phyloP scores from a whole-genome alignment of 441 rosid species.

The Breynia disticha region DNA sequence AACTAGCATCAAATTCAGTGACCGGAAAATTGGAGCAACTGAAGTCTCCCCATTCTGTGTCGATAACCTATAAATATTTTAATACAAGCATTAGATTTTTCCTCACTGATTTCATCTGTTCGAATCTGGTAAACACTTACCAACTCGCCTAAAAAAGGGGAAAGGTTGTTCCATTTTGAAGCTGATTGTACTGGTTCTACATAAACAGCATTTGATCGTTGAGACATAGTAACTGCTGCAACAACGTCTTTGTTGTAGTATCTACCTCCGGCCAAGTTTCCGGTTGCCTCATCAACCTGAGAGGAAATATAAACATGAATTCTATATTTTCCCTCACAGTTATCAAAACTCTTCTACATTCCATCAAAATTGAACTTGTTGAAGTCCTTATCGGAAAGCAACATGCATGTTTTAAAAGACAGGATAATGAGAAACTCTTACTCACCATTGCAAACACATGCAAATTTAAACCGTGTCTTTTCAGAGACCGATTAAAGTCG shows the following conservation, averaged over 20 bases:
- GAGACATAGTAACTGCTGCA: conserved; percentile 48
- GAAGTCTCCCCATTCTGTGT: conserved; percentile 56
- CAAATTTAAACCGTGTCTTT: conserved; percentile 32
- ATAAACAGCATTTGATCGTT: conserved; percentile 44
- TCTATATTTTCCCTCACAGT: too few relatives aligned
- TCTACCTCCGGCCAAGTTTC: conserved; percentile 50
- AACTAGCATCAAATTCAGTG: conserved; percentile 40
- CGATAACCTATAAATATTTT: conserved; percentile 31
- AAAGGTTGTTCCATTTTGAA: conserved; percentile 21
- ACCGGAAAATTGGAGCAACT: conserved; percentile 38
- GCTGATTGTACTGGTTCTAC: conserved; percentile 32
- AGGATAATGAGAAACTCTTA: neutral
- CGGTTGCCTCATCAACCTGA: conserved; percentile 42
- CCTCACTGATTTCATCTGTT: neutral
- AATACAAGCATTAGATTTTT: neutral
- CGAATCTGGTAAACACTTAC: conserved; percentile 19
- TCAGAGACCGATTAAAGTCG: conserved; percentile 34
- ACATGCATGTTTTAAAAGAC: neutral
- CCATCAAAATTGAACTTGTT: neutral
- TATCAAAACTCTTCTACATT: too few relatives aligned
- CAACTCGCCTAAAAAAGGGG: conserved; percentile 29
- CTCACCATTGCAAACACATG: conserved; percentile 27
- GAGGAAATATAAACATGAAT: neutral
- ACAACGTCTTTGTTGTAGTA: conserved; percentile 38
- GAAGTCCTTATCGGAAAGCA: neutral